Percentiles rank a stretch among this genome's conserved stretches.
Conservation (phyloP, 1,139 yeast genomes). For the Geotrichum fermentans region DNA sequence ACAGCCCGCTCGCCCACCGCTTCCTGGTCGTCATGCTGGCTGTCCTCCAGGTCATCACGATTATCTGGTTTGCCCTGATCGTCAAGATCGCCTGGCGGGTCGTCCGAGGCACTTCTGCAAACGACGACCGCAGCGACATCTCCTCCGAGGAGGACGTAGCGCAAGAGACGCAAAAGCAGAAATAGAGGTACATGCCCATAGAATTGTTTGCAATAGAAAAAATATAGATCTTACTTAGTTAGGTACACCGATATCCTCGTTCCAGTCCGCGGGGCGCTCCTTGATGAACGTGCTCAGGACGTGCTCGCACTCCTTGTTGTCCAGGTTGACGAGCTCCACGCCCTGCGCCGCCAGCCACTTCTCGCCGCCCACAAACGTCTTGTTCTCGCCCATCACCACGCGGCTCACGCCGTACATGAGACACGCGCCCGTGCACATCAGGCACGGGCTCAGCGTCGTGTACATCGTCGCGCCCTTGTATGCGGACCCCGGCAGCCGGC, state of each 20-base stretch:
- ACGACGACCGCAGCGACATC: constrained; percentile 73
- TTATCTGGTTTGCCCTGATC: constrained; percentile 74
- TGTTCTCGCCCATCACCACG: constrained; percentile 84
- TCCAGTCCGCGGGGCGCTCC: constrained; percentile 72
- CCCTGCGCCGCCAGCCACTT: constrained; percentile 62
- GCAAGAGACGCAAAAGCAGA: not conserved
- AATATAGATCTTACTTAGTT: not conserved
- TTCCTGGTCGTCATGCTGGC: constrained; percentile 54
- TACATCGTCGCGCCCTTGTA: constrained; percentile 55
- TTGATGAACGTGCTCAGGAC: constrained; percentile 72
- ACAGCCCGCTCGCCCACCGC: constrained; percentile 50
- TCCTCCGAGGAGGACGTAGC: constrained; percentile 24
- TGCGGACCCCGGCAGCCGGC: constrained; percentile 72
- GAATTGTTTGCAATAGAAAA: not conserved
- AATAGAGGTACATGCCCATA: not conserved
- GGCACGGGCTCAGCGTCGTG: constrained; percentile 87
- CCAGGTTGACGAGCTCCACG: constrained; percentile 65
- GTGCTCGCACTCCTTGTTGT: constrained; percentile 62
- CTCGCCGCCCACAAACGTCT: constrained; percentile 73
- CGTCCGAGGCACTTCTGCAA: constrained; percentile 62
- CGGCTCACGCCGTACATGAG: constrained; percentile 79
- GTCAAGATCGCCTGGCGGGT: constrained; percentile 65
- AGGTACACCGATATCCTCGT: constrained; percentile 74
- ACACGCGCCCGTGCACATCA: constrained; percentile 94
- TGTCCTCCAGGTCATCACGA: constrained; percentile 60